phyloP scores from a whole-genome alignment of 2,329 filamentous ascomycete genomes.

The Paecilomyces formosus region DNA sequence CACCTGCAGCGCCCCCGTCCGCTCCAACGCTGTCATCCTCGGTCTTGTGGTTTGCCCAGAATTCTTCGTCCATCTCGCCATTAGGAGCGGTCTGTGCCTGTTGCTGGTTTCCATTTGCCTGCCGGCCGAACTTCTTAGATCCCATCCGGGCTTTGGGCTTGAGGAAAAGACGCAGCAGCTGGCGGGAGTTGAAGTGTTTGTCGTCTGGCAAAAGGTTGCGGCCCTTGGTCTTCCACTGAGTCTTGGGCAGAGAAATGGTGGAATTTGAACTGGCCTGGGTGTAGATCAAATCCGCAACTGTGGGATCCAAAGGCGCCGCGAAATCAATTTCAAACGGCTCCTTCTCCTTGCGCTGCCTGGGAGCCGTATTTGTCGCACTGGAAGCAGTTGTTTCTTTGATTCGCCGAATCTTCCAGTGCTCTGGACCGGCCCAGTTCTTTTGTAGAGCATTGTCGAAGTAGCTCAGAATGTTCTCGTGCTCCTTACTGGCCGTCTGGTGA shows the following conservation, averaged over 20 bases:
- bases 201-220: conserved; percentile 92
- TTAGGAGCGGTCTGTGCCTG: conserved; percentile 51
- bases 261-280: conserved; percentile 73
- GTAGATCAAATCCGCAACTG: conserved; percentile 68
- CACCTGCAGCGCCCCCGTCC: conserved; percentile 58
- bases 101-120: conserved; percentile 20
- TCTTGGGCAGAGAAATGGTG: conserved; percentile 78
- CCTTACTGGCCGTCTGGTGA: conserved; percentile 57
- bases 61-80: conserved; percentile 87
- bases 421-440: conserved; percentile 97
- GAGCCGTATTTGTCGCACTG: conserved; percentile 29
- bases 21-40: conserved; percentile 46
- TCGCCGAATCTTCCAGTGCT: conserved; percentile 94
- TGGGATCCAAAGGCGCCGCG: conserved; percentile 61
- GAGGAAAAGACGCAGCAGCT: conserved; percentile 81
- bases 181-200: conserved; percentile 94
- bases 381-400: conserved; percentile 70
- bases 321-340: conserved; percentile 96
- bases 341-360: conserved; percentile 79
- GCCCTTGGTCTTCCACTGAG: conserved; percentile 91
- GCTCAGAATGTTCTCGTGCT: conserved; percentile 90
- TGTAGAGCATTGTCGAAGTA: conserved; percentile 96
- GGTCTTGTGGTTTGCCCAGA: conserved; percentile 65
- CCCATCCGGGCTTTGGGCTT: conserved; percentile 87
- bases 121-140: conserved; percentile 49